A percentile compares a stretch with the other conserved stretches of the same genome.
These are phyloP conservation scores for Globomyces sp. DNA, from an alignment of 371 early-diverging fungal genomes.

Conservation along the genomic window DNA sequence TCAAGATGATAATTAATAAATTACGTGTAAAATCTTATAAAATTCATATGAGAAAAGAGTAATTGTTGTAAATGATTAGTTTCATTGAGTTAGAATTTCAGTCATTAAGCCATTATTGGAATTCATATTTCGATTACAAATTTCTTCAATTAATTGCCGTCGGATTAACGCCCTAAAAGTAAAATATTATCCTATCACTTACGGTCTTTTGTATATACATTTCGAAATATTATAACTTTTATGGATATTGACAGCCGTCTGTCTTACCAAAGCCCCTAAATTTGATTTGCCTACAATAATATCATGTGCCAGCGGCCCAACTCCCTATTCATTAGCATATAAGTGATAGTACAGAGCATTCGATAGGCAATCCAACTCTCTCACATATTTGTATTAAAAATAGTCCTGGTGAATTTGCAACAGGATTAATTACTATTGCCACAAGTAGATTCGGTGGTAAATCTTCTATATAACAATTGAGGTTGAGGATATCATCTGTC, in stretches of 20 bases:
- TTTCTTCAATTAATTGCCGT: slow-evolving; percentile 19
- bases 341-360: slow-evolving; percentile 7
- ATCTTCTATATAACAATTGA: slow-evolving; percentile 22
- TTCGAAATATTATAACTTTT: slow-evolving; percentile 23
- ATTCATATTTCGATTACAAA: slow-evolving; percentile 7
- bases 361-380: slow-evolving; percentile 25
- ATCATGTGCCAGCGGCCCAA: slow-evolving; percentile 63
- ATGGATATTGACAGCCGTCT: slow-evolving; percentile 69
- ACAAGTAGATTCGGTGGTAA: slow-evolving; percentile 35
- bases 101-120: not conserved
- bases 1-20: too few species aligned
- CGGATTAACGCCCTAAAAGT: slow-evolving; percentile 14
- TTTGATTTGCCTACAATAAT: slow-evolving; percentile 68
- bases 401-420: slow-evolving; percentile 35
- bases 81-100: not conserved
- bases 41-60: too few species aligned
- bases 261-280: slow-evolving; percentile 65
- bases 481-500: slow-evolving; percentile 58
- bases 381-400: slow-evolving; percentile 57
- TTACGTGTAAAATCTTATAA: too few species aligned
- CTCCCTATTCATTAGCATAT: slow-evolving; percentile 7
- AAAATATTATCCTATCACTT: slow-evolving; percentile 12
- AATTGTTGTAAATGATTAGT: too few species aligned
- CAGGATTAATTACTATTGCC: slow-evolving; percentile 59
- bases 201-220: slow-evolving; percentile 37